Percentiles rank a stretch among this genome's conserved stretches.
Conservation (phyloP, 768 basidiomycete species). For the Tulasnella sp. region DNA sequence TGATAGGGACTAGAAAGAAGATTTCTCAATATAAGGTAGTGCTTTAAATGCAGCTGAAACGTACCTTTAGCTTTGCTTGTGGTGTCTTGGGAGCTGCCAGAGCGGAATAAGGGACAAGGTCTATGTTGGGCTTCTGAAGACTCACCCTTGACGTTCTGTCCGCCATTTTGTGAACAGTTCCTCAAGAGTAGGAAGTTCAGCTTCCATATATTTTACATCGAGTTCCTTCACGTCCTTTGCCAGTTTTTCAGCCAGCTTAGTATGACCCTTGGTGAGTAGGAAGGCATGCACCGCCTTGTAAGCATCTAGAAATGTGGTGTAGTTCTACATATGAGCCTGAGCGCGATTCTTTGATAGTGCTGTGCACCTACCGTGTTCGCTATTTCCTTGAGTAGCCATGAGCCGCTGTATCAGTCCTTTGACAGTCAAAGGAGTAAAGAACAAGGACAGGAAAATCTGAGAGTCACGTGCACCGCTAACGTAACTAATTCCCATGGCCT, state of each 20-base stretch:
- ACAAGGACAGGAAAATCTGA: not conserved
- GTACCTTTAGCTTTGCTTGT: not conserved
- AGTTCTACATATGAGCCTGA: not conserved
- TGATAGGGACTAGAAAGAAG: not conserved
- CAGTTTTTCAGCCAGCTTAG: conserved; percentile 62
- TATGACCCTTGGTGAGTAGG: conserved; percentile 54
- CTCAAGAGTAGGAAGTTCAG: not conserved
- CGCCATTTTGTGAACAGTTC: conserved; percentile 42
- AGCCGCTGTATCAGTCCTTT: not conserved
- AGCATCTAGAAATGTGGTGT: conserved; percentile 42
- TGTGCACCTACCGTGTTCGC: not conserved
- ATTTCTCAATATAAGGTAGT: too few relatives aligned
- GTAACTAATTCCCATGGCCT: not conserved
- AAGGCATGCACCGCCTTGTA: conserved; percentile 73
- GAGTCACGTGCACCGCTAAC: not conserved
- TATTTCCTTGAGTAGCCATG: not conserved
- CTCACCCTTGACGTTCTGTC: not conserved
- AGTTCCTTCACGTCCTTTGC: conserved; percentile 63
- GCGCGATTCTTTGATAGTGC: not conserved
- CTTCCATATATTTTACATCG: conserved; percentile 28
- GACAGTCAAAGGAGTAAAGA: not conserved
- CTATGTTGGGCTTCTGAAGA: not conserved
- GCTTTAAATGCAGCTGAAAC: not conserved
- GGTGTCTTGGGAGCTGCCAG: not conserved
- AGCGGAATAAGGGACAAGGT: not conserved